A percentile compares a stretch with the other conserved stretches of the same genome.
Conservation (phyloP, 345 rosid species). For the Linum trigynum region DNA sequence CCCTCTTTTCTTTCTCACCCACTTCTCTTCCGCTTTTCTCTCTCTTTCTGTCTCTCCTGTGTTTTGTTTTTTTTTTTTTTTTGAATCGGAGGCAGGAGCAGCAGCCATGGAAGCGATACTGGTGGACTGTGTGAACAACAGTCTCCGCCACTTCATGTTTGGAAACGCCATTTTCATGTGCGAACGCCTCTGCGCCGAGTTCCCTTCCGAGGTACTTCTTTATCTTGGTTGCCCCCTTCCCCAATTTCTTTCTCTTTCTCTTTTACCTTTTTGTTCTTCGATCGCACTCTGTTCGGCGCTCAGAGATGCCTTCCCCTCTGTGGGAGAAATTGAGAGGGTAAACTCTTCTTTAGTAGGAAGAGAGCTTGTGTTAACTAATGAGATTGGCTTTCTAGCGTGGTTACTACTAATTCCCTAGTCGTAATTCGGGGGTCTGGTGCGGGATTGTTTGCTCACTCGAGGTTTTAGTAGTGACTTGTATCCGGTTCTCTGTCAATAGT, state of each 20-base stretch:
- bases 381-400: conserved; percentile 19
- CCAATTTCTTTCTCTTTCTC: not conserved
- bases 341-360: no score
- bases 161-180: conserved; percentile 89
- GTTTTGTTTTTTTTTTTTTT: not conserved
- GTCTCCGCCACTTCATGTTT: conserved; percentile 75
- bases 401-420: not conserved
- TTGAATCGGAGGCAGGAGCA: conserved; percentile 11
- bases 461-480: not conserved
- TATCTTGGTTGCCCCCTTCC: not conserved
- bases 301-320: no score
- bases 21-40: not conserved
- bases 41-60: conserved; percentile 3
- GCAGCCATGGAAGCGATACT: conserved; percentile 82
- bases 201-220: conserved; percentile 75
- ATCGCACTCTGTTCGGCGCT: conserved; percentile 4
- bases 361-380: conserved; percentile 4
- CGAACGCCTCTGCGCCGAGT: conserved; percentile 98
- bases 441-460: not conserved
- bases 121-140: conserved; percentile 64
- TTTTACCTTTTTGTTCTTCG: not conserved
- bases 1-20: conserved; percentile 13
- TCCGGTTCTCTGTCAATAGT: not conserved
- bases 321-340: no score
- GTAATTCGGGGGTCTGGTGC: not conserved